A percentile compares a stretch with the other conserved stretches of the same genome.
Evolutionary conservation across 768 basidiomycete genomes (phyloP).

Genomic region (Lentinula sp.): DNA sequence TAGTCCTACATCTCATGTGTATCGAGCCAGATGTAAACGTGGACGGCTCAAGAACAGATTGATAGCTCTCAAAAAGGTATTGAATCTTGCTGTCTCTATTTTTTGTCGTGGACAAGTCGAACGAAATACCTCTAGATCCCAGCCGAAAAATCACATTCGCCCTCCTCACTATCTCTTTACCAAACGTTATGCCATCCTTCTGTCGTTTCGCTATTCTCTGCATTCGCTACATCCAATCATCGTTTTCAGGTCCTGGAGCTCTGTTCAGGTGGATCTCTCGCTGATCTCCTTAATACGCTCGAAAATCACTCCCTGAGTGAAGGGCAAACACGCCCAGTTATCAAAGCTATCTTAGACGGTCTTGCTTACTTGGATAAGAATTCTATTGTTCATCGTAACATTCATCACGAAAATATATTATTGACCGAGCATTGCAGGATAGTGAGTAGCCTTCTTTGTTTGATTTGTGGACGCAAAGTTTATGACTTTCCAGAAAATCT

Average conservation of each 20-base stretch:
- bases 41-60: conserved; percentile 37
- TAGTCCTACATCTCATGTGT: conserved; percentile 22
- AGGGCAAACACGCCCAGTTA: conserved; percentile 28
- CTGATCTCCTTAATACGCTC: conserved; percentile 20
- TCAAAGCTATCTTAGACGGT: conserved; percentile 33
- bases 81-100: background rate
- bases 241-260: conserved; percentile 38
- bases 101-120: background rate
- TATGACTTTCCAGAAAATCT: conserved; percentile 32
- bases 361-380: conserved; percentile 37
- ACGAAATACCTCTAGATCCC: conserved; percentile 4
- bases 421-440: conserved; percentile 31
- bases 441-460: conserved; percentile 21
- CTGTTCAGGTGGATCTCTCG: conserved; percentile 34
- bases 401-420: conserved; percentile 32
- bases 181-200: conserved; percentile 42
- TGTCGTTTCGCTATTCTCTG: conserved; percentile 39
- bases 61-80: conserved; percentile 39
- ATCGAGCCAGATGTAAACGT: conserved; percentile 34
- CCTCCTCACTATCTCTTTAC: conserved; percentile 23
- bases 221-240: conserved; percentile 24
- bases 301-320: conserved; percentile 20
- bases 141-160: background rate
- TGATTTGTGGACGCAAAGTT: background rate
- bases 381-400: conserved; percentile 36